Base-by-base conservation (phyloP, 179 eudicot species). In the Beta corolliflora region DNA sequence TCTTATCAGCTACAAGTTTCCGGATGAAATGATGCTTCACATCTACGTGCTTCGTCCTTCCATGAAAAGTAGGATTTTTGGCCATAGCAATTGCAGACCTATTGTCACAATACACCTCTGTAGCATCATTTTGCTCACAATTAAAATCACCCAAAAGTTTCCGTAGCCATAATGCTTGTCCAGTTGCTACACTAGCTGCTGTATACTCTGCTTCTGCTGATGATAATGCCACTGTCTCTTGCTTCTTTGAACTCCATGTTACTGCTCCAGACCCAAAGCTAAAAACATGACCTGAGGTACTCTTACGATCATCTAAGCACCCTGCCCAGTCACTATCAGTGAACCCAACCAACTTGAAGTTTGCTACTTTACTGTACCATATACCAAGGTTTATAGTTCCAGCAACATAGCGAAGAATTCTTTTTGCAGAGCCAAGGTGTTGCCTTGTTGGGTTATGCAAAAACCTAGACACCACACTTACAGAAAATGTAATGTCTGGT, bases 401-500 rank as follows among this genome's bases (percentile, higher is more conserved):
- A 10, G 31, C 7, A 8, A 18, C n/a, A 45, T 70, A 70, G 14
- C 21, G 9, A 36, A 70, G 74, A 10, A 70, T 70, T 45, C 25
- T 5, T 46, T 70, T 70, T 46, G 25, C 55, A 9, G 59, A 41
- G 18, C 77, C 77, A 50, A 50, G 13, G 45, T 73, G 60, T 73
- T 73, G 61, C n/a, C 5, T 31, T 73, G 14, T 41, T 73, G 14
- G 77, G 59, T 73, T 52, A 10, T 73, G 77, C 74, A 71, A 14
- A n/a, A 44, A 71, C n/a, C 6, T 71, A 10, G 74, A 71, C 21
- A 45, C 74, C 19, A 73, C 5, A 25, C 18, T 73, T 5, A 73
- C 60, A 12, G 59, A 15, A 31, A 31, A 31, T 31, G 36, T 31
- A 31, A 31, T 31, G 36, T 31, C 36, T 31, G 36, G 36, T 31